These are phyloP conservation scores for Mariannaea elegans DNA, from an alignment of 2,329 filamentous ascomycete genomes.

Conservation along the genomic window DNA sequence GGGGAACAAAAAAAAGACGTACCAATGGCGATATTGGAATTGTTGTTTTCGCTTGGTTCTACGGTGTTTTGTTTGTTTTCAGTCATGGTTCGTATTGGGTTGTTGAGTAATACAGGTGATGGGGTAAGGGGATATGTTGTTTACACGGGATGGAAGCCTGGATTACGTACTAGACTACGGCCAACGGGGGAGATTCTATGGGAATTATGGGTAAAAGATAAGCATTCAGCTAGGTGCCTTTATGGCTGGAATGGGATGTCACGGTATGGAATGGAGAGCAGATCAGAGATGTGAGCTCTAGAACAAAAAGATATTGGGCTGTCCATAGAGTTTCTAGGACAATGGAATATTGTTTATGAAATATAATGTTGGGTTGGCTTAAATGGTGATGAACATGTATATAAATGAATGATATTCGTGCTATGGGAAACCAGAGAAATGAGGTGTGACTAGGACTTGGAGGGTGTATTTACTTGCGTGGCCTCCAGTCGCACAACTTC, in stretches of 20 bases:
- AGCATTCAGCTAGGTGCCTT: slow-evolving; percentile 16
- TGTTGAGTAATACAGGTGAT: slow-evolving; percentile 15
- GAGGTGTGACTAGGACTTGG: no score
- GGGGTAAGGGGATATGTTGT: not conserved
- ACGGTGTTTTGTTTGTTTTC: slow-evolving; percentile 20
- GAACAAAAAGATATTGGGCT: not conserved
- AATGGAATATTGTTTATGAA: no score
- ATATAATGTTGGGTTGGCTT: no score
- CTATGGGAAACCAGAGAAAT: no score
- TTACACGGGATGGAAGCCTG: not conserved
- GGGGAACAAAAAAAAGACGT: slow-evolving; percentile 16
- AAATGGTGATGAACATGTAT: no score
- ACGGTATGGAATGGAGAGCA: not conserved
- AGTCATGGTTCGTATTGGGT: slow-evolving; percentile 11
- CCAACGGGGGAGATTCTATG: slow-evolving; percentile 3
- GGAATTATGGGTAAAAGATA: slow-evolving; percentile 14
- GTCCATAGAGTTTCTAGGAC: slow-evolving; percentile 18
- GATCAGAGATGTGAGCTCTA: not conserved
- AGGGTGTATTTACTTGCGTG: no score
- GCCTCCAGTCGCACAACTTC: no score
- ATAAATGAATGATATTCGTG: no score
- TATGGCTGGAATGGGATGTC: not conserved
- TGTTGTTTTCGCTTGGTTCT: slow-evolving; percentile 21
- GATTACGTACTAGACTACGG: slow-evolving; percentile 21
- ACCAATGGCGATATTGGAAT: slow-evolving; percentile 22